Conservation (phyloP, 2,329 filamentous ascomycete genomes). For the Alternaria hordeiaustralica region DNA sequence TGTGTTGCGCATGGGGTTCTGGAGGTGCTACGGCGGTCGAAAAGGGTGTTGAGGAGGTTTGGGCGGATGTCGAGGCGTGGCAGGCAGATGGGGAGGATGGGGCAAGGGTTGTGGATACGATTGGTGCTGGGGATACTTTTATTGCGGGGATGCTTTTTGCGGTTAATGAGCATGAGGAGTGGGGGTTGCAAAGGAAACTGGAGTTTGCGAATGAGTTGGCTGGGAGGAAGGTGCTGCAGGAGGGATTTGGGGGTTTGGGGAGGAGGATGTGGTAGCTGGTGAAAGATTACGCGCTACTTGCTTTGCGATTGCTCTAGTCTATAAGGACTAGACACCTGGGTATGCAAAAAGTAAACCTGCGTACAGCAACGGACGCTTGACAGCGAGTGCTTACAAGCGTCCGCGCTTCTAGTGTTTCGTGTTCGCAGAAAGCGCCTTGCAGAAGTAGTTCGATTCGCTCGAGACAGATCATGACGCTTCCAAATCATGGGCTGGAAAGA, state of each 20-base stretch:
- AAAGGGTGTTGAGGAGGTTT: slow-evolving; percentile 19
- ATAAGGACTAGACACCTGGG: not conserved
- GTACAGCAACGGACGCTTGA: not conserved
- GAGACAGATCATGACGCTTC: not conserved
- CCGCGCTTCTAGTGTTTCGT: not conserved
- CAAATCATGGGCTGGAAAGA: not conserved
- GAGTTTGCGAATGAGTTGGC: slow-evolving; percentile 70
- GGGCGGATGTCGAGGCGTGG: slow-evolving; percentile 17
- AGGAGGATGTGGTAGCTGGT: slow-evolving; percentile 9
- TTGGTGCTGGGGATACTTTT: slow-evolving; percentile 79
- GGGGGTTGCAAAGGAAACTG: slow-evolving; percentile 59
- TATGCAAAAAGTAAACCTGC: not conserved
- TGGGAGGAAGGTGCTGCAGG: slow-evolving; percentile 70
- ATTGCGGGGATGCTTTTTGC: slow-evolving; percentile 73
- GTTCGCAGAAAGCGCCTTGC: not conserved
- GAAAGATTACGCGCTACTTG: not conserved
- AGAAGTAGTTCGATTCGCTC: not conserved
- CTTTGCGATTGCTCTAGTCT: not conserved
- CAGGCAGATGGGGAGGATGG: not conserved
- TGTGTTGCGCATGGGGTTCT: slow-evolving; percentile 67
- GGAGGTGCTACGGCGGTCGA: slow-evolving; percentile 59
- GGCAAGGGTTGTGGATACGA: slow-evolving; percentile 58
- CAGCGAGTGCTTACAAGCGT: not conserved
- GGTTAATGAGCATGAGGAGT: slow-evolving; percentile 60
- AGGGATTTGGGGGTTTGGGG: slow-evolving; percentile 62